Conservation (phyloP, 768 basidiomycete genomes). For the Naganishia friedmannii region DNA sequence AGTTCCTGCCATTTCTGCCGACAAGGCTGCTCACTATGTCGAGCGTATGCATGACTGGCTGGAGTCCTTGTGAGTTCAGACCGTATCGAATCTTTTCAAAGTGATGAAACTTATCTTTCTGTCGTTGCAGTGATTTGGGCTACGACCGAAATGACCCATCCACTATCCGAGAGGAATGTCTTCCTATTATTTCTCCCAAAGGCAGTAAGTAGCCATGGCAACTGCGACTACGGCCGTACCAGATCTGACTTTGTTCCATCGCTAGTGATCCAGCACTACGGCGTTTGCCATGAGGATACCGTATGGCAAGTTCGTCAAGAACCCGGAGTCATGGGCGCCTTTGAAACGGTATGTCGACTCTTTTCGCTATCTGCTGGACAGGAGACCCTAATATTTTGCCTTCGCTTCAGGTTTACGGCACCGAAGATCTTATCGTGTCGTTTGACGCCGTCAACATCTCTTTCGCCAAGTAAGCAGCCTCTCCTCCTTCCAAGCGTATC, state of each 20-base stretch:
- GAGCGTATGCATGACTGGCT: constrained; percentile 6
- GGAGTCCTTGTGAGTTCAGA: constrained; percentile 12
- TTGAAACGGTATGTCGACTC: constrained; percentile 32
- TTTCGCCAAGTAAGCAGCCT: background rate
- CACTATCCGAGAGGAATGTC: background rate
- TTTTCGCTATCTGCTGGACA: background rate
- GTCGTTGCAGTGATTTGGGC: background rate
- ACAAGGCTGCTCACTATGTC: constrained; percentile 4
- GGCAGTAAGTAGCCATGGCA: background rate
- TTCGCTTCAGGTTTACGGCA: constrained; percentile 37
- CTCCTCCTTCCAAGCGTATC: too few species aligned
- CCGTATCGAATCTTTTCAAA: background rate
- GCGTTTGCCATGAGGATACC: constrained; percentile 3
- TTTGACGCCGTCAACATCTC: constrained; percentile 32
- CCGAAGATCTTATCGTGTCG: constrained; percentile 42
- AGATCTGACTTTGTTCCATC: background rate
- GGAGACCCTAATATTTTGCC: background rate
- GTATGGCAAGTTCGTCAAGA: constrained; percentile 28
- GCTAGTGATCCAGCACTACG: constrained; percentile 9
- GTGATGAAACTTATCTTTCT: background rate
- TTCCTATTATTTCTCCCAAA: constrained; percentile 9
- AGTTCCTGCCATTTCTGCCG: constrained; percentile 1
- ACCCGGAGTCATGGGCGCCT: constrained; percentile 40
- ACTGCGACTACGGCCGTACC: background rate
- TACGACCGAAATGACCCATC: constrained; percentile 6